Conservation (phyloP, 306 rosid species). For the Hippophae gyantsensis region DNA sequence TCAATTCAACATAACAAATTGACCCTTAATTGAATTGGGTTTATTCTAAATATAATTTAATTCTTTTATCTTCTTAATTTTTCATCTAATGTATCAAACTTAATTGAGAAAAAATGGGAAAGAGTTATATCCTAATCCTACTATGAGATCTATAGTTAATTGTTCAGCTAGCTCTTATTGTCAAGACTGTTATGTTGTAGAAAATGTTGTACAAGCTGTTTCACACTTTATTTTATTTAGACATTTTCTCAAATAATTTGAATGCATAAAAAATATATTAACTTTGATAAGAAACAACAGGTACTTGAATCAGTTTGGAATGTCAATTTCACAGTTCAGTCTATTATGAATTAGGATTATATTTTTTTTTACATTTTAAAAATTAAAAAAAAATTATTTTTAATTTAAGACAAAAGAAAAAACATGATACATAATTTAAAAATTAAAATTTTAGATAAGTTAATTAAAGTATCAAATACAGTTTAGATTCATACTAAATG, state of each 20-base stretch:
- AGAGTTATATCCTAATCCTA: conserved; percentile 23
- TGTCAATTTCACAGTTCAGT: conserved; percentile 65
- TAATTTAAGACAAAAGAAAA: too few relatives aligned
- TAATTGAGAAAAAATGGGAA: conserved; percentile 25
- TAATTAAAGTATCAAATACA: too few relatives aligned
- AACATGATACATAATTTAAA: too few relatives aligned
- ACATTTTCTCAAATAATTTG: background rate
- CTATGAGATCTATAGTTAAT: conserved; percentile 39
- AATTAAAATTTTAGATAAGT: too few relatives aligned
- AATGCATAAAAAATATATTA: background rate
- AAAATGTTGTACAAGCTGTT: conserved; percentile 39
- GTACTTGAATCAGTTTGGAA: conserved; percentile 64
- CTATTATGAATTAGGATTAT: conserved; percentile 35
- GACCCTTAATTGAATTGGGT: too few relatives aligned
- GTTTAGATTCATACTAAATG: too few relatives aligned
- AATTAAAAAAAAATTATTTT: too few relatives aligned
- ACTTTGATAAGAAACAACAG: conserved; percentile 15
- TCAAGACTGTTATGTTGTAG: conserved; percentile 42
- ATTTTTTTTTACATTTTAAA: background rate
- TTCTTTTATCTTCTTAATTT: conserved; percentile 19
- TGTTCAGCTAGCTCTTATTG: conserved; percentile 59
- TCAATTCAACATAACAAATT: too few relatives aligned
- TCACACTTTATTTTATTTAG: conserved; percentile 17
- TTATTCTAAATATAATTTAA: too few relatives aligned
- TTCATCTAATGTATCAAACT: conserved; percentile 37